Percentiles rank a stretch among this genome's conserved stretches.
Evolutionary conservation across 2,329 filamentous ascomycete species (phyloP).

Genomic region (Exserohilum rostratum): DNA sequence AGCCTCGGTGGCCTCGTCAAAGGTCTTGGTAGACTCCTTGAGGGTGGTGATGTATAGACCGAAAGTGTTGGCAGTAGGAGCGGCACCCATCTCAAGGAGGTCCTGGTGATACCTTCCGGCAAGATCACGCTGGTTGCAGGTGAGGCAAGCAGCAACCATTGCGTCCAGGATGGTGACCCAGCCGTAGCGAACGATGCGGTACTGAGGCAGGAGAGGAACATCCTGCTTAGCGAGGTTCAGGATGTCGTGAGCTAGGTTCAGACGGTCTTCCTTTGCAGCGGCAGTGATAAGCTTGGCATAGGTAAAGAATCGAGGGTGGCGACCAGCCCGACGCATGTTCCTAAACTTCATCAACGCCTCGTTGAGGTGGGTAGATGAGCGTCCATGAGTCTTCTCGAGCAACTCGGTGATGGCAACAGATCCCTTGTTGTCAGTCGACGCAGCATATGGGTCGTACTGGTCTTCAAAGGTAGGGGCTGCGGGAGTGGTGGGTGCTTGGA

Average conservation of each 20-base stretch:
- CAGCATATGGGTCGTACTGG: slow-evolving; percentile 86
- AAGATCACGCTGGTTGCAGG: slow-evolving; percentile 76
- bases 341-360: slow-evolving; percentile 84
- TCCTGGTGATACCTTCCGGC: slow-evolving; percentile 91
- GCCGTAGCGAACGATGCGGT: slow-evolving; percentile 86
- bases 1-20: slow-evolving; percentile 95
- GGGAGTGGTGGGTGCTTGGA: slow-evolving; percentile 56
- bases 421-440: slow-evolving; percentile 90
- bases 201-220: slow-evolving; percentile 82
- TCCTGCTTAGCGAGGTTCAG: slow-evolving; percentile 88
- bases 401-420: slow-evolving; percentile 90
- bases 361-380: slow-evolving; percentile 73
- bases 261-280: slow-evolving; percentile 82
- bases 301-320: slow-evolving; percentile 93
- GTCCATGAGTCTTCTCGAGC: slow-evolving; percentile 78
- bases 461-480: slow-evolving; percentile 73
- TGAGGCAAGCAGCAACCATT: slow-evolving; percentile 92
- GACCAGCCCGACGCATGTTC: slow-evolving; percentile 90
- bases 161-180: slow-evolving; percentile 97
- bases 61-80: slow-evolving; percentile 96
- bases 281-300: slow-evolving; percentile 94
- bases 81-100: slow-evolving; percentile 84
- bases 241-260: slow-evolving; percentile 83
- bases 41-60: slow-evolving; percentile 99
- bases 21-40: slow-evolving; percentile 96